A percentile compares a stretch with the other conserved stretches of the same genome.
Conservation (phyloP, 768 basidiomycete species). For the Termitomyces heimii region DNA sequence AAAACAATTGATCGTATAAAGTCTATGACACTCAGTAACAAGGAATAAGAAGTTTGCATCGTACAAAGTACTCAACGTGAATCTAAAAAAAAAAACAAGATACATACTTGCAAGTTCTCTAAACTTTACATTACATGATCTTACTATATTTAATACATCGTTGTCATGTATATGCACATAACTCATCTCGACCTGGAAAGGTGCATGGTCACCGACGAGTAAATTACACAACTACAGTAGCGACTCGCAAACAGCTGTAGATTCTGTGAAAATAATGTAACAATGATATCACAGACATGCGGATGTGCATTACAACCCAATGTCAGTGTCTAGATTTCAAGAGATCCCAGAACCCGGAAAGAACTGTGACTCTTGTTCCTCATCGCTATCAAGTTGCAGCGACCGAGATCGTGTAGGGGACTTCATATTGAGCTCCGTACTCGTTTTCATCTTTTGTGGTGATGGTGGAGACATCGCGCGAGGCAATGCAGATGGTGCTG, state of each 20-base stretch:
- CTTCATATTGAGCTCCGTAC: conserved; percentile 38
- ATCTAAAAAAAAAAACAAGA: background rate
- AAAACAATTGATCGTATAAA: no score
- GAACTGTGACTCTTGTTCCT: conserved; percentile 25
- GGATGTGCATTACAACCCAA: background rate
- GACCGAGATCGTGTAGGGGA: conserved; percentile 22
- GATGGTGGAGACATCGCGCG: conserved; percentile 5
- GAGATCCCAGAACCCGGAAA: conserved; percentile 35
- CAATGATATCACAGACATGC: background rate
- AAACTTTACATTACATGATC: background rate
- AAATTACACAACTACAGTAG: background rate
- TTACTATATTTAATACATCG: background rate
- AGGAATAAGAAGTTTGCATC: no score
- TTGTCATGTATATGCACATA: background rate
- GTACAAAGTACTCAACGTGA: background rate
- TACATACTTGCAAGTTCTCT: background rate
- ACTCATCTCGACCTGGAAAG: background rate
- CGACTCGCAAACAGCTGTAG: background rate
- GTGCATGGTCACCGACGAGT: background rate
- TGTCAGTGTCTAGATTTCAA: background rate
- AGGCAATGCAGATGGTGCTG: conserved; percentile 9
- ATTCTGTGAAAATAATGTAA: background rate
- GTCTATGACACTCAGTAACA: no score
- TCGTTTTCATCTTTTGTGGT: conserved; percentile 24
- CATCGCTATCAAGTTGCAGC: conserved; percentile 13